Conservation (phyloP, 78 protist species). For the slime mould (Dictyostelium discoideum) region DNA sequence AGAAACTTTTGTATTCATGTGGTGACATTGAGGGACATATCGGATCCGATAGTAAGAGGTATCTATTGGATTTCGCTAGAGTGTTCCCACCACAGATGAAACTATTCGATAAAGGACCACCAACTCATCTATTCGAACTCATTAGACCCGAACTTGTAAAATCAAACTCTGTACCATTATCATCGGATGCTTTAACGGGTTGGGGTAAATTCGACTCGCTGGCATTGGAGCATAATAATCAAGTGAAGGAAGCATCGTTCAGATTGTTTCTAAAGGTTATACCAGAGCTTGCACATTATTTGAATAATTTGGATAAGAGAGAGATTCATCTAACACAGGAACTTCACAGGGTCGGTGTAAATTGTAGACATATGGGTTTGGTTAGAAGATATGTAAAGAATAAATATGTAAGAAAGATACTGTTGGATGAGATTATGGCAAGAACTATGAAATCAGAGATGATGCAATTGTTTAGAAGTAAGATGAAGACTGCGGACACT, state of each 20-base stretch:
- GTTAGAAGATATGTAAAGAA: conserved; percentile 46
- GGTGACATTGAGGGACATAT: conserved; percentile 86
- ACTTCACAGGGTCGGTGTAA: conserved; percentile 78
- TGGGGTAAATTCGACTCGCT: conserved; percentile 76
- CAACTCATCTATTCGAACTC: conserved; percentile 21
- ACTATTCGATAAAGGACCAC: conserved; percentile 48
- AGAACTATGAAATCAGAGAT: conserved; percentile 67
- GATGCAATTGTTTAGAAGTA: conserved; percentile 59
- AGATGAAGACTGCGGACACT: conserved; percentile 76
- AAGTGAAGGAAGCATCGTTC: conserved; percentile 74
- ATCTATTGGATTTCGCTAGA: conserved; percentile 81
- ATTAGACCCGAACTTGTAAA: conserved; percentile 76
- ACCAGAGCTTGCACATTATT: conserved; percentile 8
- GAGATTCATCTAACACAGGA: conserved; percentile 76
- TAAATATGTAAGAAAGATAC: neutral
- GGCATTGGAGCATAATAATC: conserved; percentile 59
- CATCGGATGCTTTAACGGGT: conserved; percentile 69
- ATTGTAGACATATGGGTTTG: conserved; percentile 77
- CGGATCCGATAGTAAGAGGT: conserved; percentile 58
- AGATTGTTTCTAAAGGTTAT: conserved; percentile 73
- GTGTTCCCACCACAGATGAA: conserved; percentile 75
- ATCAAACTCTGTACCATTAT: conserved; percentile 35
- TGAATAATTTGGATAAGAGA: conserved; percentile 30
- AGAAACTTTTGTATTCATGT: conserved; percentile 27
- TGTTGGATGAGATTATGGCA: conserved; percentile 56